Percentiles rank a stretch among this genome's conserved stretches.
phyloP scores from a whole-genome alignment of 139 green algal species.

The Chlorella sorokiniana region DNA sequence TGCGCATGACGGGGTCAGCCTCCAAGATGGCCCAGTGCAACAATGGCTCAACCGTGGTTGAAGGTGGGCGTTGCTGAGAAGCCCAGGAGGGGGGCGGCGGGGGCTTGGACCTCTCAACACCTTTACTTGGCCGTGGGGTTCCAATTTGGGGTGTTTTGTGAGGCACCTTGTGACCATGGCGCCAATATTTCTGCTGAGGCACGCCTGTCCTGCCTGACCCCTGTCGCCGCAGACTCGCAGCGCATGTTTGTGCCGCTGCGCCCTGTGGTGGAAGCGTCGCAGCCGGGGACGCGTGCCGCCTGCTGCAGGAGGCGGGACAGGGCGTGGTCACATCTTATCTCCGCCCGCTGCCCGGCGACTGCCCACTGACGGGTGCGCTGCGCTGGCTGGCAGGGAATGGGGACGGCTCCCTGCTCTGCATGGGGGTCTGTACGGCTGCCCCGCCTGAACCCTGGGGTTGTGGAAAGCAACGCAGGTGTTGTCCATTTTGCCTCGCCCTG shows the following conservation, averaged over 20 bases:
- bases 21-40: background rate
- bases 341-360: background rate
- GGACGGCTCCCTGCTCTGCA: too few species aligned
- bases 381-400: background rate
- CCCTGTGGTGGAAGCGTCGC: background rate
- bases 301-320: background rate
- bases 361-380: conserved; percentile 3
- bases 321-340: background rate
- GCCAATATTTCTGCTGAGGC: too few species aligned
- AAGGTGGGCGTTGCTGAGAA: too few species aligned
- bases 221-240: background rate
- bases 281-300: background rate
- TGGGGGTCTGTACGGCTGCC: too few species aligned
- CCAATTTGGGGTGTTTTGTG: background rate
- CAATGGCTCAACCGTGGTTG: background rate
- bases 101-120: too few species aligned
- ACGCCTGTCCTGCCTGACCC: background rate
- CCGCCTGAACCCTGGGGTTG: too few species aligned
- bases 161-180: background rate
- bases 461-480: background rate
- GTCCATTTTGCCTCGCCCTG: background rate
- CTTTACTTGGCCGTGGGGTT: too few species aligned
- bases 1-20: too few species aligned
- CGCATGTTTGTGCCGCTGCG: conserved; percentile 1
- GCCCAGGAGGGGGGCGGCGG: too few species aligned